Percentiles rank a stretch among this genome's conserved stretches.
phyloP scores from a whole-genome alignment of 495 filamentous ascomycete genomes.

The Daldinia caldariorum region DNA sequence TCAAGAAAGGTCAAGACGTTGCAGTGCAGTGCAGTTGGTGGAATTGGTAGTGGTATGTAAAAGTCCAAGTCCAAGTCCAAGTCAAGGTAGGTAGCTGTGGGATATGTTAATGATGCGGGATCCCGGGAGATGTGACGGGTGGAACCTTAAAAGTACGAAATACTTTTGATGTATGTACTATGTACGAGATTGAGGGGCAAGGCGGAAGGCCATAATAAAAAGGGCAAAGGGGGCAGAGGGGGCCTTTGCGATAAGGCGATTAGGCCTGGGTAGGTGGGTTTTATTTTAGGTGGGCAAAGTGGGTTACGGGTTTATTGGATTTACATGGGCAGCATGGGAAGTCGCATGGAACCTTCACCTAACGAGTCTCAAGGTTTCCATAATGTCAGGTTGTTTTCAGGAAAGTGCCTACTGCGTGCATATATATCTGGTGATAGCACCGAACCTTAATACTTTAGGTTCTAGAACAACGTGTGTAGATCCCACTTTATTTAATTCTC shows the following conservation, averaged over 20 bases:
- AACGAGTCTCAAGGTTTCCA: background rate
- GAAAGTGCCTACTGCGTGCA: background rate
- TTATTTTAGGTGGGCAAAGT: background rate
- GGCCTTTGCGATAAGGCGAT: background rate
- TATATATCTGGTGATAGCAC: background rate
- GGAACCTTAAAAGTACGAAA: constrained; percentile 31
- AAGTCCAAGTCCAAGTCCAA: constrained; percentile 12
- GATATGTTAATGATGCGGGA: constrained; percentile 32
- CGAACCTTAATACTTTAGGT: background rate
- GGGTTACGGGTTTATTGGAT: too few species aligned
- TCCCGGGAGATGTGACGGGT: constrained; percentile 41
- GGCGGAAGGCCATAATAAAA: too few species aligned
- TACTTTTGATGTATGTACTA: constrained; percentile 25
- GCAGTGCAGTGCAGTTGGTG: constrained; percentile 14
- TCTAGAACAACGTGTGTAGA: background rate
- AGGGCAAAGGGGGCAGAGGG: background rate
- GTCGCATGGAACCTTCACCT: too few species aligned
- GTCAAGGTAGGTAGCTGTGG: constrained; percentile 13
- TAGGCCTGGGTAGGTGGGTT: background rate
- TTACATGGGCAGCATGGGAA: too few species aligned
- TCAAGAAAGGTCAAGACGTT: constrained; percentile 10
- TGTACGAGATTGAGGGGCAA: constrained; percentile 13
- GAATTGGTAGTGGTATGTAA: constrained; percentile 8
- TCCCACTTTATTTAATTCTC: background rate
- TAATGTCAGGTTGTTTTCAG: background rate